Evolutionary conservation across 257 asterid species (phyloP).

Genomic region (Perilla frutescens): DNA sequence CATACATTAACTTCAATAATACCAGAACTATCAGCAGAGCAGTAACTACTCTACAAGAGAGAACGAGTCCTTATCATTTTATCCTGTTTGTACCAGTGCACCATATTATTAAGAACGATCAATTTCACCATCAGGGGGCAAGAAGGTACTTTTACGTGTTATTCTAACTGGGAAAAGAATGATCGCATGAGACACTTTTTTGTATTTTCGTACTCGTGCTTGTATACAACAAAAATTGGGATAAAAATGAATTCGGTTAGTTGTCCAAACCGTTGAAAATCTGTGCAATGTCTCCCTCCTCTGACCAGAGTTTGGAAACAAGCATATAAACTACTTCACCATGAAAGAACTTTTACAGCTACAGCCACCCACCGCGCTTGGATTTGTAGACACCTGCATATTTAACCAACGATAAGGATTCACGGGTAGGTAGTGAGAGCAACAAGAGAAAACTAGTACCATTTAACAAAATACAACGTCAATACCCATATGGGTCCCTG

Average conservation of each 20-base stretch:
- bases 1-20: conserved; percentile 3
- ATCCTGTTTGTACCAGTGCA: conserved; percentile 21
- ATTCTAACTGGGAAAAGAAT: conserved; percentile 20
- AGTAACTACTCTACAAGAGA: not conserved
- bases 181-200: not conserved
- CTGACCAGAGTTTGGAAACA: conserved; percentile 6
- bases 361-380: conserved; percentile 97
- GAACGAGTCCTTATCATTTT: not conserved
- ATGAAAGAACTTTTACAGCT: conserved; percentile 92
- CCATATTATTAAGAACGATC: conserved; percentile 26
- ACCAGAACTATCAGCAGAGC: conserved; percentile 14
- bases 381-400: conserved; percentile 82
- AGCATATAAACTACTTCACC: conserved; percentile 49
- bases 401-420: not conserved
- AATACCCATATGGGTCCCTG: not conserved
- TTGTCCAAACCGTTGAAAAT: conserved; percentile 27
- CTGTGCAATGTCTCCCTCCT: conserved; percentile 16
- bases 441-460: not conserved
- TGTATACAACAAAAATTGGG: conserved; percentile 40
- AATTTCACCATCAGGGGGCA: conserved; percentile 20
- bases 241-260: conserved; percentile 34
- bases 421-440: not conserved
- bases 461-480: conserved; percentile 15
- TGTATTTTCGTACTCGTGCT: conserved; percentile 4
- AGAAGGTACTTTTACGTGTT: not conserved